Base-by-base conservation (phyloP, 2,329 filamentous ascomycete genomes). In the Tolypocladium paradoxum region DNA sequence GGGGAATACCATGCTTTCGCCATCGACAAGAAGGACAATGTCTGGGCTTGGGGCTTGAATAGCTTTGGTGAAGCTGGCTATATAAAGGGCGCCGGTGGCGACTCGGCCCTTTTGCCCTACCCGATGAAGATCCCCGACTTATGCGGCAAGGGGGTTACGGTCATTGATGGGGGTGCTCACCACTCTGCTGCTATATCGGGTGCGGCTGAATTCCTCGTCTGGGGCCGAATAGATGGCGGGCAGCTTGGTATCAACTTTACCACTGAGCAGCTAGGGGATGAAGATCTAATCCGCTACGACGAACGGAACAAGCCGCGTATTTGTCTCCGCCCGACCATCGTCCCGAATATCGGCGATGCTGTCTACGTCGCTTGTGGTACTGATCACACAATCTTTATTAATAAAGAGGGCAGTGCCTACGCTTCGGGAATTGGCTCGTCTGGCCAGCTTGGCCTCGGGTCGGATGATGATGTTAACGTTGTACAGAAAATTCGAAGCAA, bases 31-130 rank as follows among this genome's bases (percentile, higher is more conserved):
- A 77, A 79, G 29, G 85, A 82, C 46, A 77, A 81, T 45, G 82
- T 90, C 38, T 90, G 81, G 69, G 77, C 80, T 0, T 92, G 88
- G 87, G 88, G 88, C n/a, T 72, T 88, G 35, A 92, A 93, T 73
- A 86, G 84, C 67, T 91, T 84, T 64, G 85, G 84, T 56, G 82
- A 92, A 69, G 85, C 85, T 12, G 88, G 84, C 48, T 72, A 78
- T 51, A 73, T 76, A 51, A 51, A 51, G 24, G 52, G 48, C 1
- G 60, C 61, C 5, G 57, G 61, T 2, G 49, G 50, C 7, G 55
- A 83, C 56, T 77, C 79, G 54, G 78, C 80, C 18, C 76, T 83
- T 56, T 12, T 77, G 79, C 55, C 85, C 8, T 77, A 79, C 54
- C 85, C 88, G 2, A 80, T 78, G 16, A 68, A 84, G 33, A 80